These are phyloP conservation scores for Isatis lusitanica DNA, from an alignment of 441 rosid species.

Conservation along the genomic window DNA sequence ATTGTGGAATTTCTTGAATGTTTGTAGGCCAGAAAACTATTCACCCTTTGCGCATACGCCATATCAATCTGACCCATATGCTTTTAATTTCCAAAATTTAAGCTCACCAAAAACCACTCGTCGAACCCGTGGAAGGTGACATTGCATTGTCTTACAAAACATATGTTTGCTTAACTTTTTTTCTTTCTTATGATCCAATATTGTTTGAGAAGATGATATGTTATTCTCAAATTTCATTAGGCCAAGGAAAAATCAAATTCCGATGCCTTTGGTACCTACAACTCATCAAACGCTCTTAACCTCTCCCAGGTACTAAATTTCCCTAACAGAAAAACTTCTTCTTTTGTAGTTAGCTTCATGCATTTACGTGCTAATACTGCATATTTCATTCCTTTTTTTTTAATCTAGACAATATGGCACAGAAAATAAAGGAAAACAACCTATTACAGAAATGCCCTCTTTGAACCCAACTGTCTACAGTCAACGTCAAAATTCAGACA, in stretches of 20 bases:
- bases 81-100: constrained; percentile 14
- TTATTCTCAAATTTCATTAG: constrained; percentile 8
- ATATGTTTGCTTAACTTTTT: not conserved
- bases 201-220: not conserved
- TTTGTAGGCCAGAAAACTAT: constrained; percentile 3
- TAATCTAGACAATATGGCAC: not conserved
- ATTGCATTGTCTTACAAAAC: not conserved
- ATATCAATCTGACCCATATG: not conserved
- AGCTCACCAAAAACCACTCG: not conserved
- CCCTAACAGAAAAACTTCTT: not conserved
- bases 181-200: not conserved
- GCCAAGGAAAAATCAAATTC: constrained; percentile 2
- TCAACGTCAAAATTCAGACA: constrained; percentile 8
- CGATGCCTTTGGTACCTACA: constrained; percentile 21
- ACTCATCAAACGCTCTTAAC: constrained; percentile 1
- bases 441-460: not conserved
- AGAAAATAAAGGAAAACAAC: constrained; percentile 26
- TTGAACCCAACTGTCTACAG: constrained; percentile 12
- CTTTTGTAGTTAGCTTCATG: not conserved
- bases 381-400: not conserved
- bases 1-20: not conserved
- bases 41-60: constrained; percentile 1
- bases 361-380: constrained; percentile 2
- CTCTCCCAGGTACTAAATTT: constrained; percentile 3
- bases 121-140: constrained; percentile 29